Conservation (phyloP, 495 filamentous ascomycete genomes). For the Cercophora samala region DNA sequence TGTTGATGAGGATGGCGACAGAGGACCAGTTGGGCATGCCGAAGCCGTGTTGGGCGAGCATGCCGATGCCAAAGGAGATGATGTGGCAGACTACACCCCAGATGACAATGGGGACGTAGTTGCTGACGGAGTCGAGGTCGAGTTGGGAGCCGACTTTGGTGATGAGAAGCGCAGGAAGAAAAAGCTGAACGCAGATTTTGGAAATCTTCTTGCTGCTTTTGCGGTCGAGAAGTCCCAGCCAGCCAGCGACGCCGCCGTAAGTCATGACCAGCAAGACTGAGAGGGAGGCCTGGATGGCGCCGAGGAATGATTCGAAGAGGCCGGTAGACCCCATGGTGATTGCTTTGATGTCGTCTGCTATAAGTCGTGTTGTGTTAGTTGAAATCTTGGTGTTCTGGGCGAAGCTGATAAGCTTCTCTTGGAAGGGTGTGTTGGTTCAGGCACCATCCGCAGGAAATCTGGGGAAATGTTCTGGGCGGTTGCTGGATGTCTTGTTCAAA, state of each 20-base stretch:
- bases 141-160: slow-evolving; percentile 65
- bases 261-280: slow-evolving; percentile 67
- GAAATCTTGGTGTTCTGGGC: neutral
- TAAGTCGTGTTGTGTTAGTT: neutral
- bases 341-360: neutral
- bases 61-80: slow-evolving; percentile 42
- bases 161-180: slow-evolving; percentile 68
- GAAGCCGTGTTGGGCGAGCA: slow-evolving; percentile 37
- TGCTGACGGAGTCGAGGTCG: slow-evolving; percentile 49
- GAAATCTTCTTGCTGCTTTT: slow-evolving; percentile 60
- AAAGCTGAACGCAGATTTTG: slow-evolving; percentile 62
- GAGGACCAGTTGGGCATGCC: slow-evolving; percentile 62
- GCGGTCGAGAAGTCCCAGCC: slow-evolving; percentile 55
- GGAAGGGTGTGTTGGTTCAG: neutral
- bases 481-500: neutral
- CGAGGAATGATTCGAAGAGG: slow-evolving; percentile 56
- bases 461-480: neutral
- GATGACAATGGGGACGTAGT: slow-evolving; percentile 53
- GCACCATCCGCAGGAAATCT: neutral
- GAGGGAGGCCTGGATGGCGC: slow-evolving; percentile 66
- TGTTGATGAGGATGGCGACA: slow-evolving; percentile 70
- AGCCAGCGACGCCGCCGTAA: slow-evolving; percentile 59
- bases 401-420: slow-evolving; percentile 1
- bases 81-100: slow-evolving; percentile 44
- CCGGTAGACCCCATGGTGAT: slow-evolving; percentile 24